Evolutionary conservation across 352 stramenopile species (phyloP), one percentile per base, ranked within the genome.

Genomic region (Globisporangium rhizosaccharum): DNA sequence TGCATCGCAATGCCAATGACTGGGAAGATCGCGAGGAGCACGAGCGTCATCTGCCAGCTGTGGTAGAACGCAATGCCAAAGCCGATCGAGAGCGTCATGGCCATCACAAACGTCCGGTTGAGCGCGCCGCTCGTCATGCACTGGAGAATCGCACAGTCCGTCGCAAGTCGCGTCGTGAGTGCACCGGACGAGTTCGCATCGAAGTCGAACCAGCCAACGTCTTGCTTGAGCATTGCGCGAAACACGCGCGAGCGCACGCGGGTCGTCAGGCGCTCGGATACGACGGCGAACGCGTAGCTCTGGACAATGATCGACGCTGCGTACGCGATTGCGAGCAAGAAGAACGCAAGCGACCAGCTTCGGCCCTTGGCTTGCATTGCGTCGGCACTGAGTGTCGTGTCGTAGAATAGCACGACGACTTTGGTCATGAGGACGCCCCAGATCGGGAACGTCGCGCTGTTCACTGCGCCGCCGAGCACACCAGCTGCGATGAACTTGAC

Each of bases 201-300:
- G 30, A 63, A 26, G 49, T 94, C 85, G 51, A 92, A 94, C 76
- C 82, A 95, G 2, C 67, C 82, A 33, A 92, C 67, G 41, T 95
- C 82, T 53, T 92, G 85, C 5, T 61, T 57, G 23, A 96, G 63
- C 68, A 94, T 93, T 1, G 72, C 64, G 11, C 53, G 23, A 49
- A 87, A 92, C 15, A 71, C 71, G 4, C 55, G 33, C 0, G 57
- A 45, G 10, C 82, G 75, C 0, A 94, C 62, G 1, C 79, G 75
- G 39, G 63, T 61, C n/a, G 82, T 70, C 14, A 92, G 64, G 2
- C 67, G 59, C 51, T 82, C 68, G 5, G 72, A 73, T 14, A 75
- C 72, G 9, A 87, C 65, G 1, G 59, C 73, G 20, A 92, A 92
- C 18, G 71, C 68, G 41, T 82, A 87, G 48, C 79, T 49, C 51